A percentile compares a stretch with the other conserved stretches of the same genome.
These are phyloP conservation scores for Calonectria ilicicola DNA, from an alignment of 2,329 filamentous ascomycete species.

Conservation along the genomic window DNA sequence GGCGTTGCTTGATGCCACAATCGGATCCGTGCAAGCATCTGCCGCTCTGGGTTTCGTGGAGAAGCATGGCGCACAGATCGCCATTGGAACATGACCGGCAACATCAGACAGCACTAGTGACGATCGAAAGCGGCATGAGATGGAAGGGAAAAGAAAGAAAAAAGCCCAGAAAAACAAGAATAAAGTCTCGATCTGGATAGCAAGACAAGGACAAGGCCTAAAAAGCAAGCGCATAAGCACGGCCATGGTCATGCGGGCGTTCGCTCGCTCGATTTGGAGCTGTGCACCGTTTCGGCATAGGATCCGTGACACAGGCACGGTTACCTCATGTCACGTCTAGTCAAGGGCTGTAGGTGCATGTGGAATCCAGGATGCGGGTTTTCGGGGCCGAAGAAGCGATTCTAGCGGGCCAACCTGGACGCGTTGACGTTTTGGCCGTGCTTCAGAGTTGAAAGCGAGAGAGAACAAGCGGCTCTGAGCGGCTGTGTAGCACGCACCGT, in stretches of 20 bases:
- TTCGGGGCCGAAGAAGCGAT: conserved; percentile 14
- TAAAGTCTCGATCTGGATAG: not conserved
- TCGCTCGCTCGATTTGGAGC: not conserved
- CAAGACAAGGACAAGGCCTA: not conserved
- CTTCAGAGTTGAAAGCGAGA: not conserved
- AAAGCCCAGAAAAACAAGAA: not conserved
- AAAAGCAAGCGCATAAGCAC: conserved; percentile 2
- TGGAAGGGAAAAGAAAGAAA: not conserved
- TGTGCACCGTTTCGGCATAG: not conserved
- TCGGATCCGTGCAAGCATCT: conserved; percentile 30
- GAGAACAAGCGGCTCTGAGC: not conserved
- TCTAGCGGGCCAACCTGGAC: conserved; percentile 24
- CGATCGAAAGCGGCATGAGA: not conserved
- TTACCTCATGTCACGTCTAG: conserved; percentile 7
- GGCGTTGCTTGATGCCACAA: conserved; percentile 19
- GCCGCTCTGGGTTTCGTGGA: conserved; percentile 23
- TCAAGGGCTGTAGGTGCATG: not conserved
- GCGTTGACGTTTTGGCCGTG: not conserved
- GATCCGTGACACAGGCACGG: conserved; percentile 6
- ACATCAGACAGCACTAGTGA: conserved; percentile 18
- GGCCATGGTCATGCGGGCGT: not conserved
- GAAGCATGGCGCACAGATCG: conserved; percentile 27
- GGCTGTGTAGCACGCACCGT: not conserved
- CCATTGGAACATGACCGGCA: conserved; percentile 15
- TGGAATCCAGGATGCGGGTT: conserved; percentile 6